Base-by-base conservation (phyloP, 176 grass and related monocot genomes). In the Stipa capillata region DNA sequence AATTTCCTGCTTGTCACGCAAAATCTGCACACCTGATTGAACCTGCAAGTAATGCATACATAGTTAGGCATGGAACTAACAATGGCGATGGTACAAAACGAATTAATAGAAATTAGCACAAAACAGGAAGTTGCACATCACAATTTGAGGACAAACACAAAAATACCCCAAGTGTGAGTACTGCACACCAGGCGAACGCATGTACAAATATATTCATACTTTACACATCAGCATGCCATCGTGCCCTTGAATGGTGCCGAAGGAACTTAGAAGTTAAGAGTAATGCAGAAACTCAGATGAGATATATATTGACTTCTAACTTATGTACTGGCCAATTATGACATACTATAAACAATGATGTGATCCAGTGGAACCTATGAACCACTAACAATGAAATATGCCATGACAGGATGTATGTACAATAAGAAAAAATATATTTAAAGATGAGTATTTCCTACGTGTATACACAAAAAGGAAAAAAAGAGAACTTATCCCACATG, bases 1-100 rank as follows among this genome's bases (percentile, higher is more conserved):
- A 71, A 89, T 93, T 68, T 93, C 87, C 79, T 99, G 96, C 40
- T 95, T 99, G 82, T 99, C 96, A 40, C 90, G 90, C 69, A 99
- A 73, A 85, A 95, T 83, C 39, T 95, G 96, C 36, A 95, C 90
- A 23, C 85, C 88, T 18, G 88, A 61, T 75, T 95, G 92, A 48
- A 99, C 96, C 96, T 99, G 79, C 69, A 60, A 16, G 9, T 31
- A 50, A 43, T 4, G 36, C 29, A 80, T 42, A 40, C 44, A 85
- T 64, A 63, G 23, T 84, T 51, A 72, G 35, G 18, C 13, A 42
- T 15, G 10, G 27, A 71, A 89, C 33, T 65, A 55, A 37, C 18
- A 16, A 5, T 76, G 14, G 24, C 0, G 8, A 8, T 40, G 31
- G 47, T 55, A 47, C 16, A 57, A 39, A 49, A 51, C 2, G 82